These are phyloP conservation scores for Chenopodium album DNA, from an alignment of 148 eudicot species.

Conservation along the genomic window DNA sequence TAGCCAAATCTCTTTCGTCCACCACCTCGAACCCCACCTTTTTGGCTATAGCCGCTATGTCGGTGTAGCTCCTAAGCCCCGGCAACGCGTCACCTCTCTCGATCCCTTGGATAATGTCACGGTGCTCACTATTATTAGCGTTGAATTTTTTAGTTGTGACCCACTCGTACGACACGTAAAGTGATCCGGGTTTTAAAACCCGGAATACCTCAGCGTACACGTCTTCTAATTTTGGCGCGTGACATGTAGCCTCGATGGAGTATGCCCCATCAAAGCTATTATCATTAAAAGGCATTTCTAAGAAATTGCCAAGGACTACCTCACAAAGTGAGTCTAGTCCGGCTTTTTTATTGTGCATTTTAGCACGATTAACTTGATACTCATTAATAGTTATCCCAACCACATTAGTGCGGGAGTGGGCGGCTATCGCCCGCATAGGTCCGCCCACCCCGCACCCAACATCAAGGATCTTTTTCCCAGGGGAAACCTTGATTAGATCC, in stretches of 20 bases:
- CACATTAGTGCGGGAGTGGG: constrained; percentile 42
- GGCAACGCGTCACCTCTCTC: constrained; percentile 51
- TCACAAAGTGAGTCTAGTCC: constrained; percentile 42
- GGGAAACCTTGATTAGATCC: constrained; percentile 34
- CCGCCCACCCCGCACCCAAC: constrained; percentile 61
- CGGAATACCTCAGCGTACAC: constrained; percentile 43
- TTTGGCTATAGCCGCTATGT: constrained; percentile 36
- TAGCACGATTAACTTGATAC: constrained; percentile 48
- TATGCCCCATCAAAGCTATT: constrained; percentile 48
- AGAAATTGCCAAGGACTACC: constrained; percentile 48
- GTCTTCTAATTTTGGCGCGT: constrained; percentile 49
- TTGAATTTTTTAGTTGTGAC: constrained; percentile 42
- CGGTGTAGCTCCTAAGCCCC: constrained; percentile 39
- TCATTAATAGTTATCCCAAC: constrained; percentile 52
- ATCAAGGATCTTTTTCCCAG: constrained; percentile 42
- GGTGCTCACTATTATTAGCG: constrained; percentile 32
- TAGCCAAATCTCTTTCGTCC: constrained; percentile 41
- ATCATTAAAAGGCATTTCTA: constrained; percentile 42
- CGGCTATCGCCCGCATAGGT: constrained; percentile 52
- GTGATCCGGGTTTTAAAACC: constrained; percentile 45
- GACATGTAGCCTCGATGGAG: constrained; percentile 55
- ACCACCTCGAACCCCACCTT: constrained; percentile 49
- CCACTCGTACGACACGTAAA: constrained; percentile 55
- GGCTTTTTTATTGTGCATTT: constrained; percentile 46
- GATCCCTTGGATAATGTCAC: constrained; percentile 44